phyloP scores from a whole-genome alignment of 208 protist species.

The Leishmania martiniquensis region DNA sequence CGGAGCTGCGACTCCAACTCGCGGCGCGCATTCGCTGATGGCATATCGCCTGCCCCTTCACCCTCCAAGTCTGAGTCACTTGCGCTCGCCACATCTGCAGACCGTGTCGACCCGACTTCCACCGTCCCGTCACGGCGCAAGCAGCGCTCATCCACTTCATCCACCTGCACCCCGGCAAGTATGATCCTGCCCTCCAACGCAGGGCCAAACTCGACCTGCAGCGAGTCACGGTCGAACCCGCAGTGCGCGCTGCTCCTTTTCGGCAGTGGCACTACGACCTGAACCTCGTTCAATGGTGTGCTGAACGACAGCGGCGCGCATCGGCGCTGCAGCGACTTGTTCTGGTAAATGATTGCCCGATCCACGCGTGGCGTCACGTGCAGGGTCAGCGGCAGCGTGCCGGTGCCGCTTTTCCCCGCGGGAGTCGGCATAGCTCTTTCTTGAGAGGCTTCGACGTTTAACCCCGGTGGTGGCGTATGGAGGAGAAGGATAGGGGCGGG shows the following conservation, averaged over 20 bases:
- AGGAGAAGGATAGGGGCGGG: neutral
- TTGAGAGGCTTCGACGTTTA: neutral
- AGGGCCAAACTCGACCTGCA: constrained; percentile 32
- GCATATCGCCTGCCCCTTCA: neutral
- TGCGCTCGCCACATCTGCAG: constrained; percentile 17
- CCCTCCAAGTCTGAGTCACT: constrained; percentile 23
- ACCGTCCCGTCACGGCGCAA: constrained; percentile 33
- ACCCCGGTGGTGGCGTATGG: neutral
- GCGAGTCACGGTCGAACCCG: constrained; percentile 27
- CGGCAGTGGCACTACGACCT: constrained; percentile 36
- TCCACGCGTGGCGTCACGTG: constrained; percentile 32
- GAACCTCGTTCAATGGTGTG: constrained; percentile 24
- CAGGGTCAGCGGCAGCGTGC: constrained; percentile 18
- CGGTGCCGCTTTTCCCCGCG: neutral
- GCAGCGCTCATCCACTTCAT: constrained; percentile 21
- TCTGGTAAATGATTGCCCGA: constrained; percentile 28
- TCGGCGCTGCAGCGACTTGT: constrained; percentile 30
- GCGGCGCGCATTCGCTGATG: constrained; percentile 17
- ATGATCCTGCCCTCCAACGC: constrained; percentile 24
- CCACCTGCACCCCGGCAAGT: constrained; percentile 24
- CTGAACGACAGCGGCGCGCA: constrained; percentile 29
- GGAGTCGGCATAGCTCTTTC: neutral
- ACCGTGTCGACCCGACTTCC: constrained; percentile 13
- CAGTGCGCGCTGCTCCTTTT: neutral
- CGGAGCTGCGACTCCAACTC: constrained; percentile 27